These are phyloP conservation scores for Karstenula rhodostoma DNA, from an alignment of 2,329 filamentous ascomycete species.

Conservation along the genomic window DNA sequence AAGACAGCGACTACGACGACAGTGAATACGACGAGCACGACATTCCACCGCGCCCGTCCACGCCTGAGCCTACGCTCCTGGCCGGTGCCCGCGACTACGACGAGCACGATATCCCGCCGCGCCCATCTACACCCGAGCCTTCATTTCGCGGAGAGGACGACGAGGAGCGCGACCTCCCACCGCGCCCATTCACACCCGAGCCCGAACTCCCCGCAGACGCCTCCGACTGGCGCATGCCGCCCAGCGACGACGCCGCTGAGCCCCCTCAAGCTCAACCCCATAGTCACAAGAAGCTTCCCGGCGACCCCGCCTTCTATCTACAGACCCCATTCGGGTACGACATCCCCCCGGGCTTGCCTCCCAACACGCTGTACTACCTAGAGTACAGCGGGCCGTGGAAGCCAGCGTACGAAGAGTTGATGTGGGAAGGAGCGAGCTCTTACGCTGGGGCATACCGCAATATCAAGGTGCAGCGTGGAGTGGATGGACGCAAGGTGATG, in stretches of 20 bases:
- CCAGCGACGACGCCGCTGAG: too few species aligned
- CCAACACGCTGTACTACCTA: background rate
- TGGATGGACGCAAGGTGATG: background rate
- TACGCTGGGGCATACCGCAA: background rate
- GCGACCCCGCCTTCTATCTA: background rate
- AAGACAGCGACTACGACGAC: background rate
- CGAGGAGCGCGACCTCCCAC: background rate
- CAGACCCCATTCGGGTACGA: background rate
- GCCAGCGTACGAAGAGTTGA: background rate
- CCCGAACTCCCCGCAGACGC: background rate
- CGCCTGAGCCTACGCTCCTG: background rate
- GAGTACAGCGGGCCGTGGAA: background rate
- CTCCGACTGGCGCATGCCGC: background rate
- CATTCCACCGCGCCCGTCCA: conserved; percentile 1
- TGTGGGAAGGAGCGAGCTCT: background rate
- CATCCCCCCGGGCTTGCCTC: background rate
- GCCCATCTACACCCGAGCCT: too few species aligned
- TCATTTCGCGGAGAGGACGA: too few species aligned
- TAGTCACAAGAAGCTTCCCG: background rate
- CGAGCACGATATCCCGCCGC: background rate
- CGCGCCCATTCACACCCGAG: too few species aligned
- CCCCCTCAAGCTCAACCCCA: background rate
- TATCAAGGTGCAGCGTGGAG: background rate
- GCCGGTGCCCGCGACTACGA: background rate
- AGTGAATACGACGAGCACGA: background rate